phyloP scores from a whole-genome alignment of 495 filamentous ascomycete species.

The Rostrohypoxylon terebratum region DNA sequence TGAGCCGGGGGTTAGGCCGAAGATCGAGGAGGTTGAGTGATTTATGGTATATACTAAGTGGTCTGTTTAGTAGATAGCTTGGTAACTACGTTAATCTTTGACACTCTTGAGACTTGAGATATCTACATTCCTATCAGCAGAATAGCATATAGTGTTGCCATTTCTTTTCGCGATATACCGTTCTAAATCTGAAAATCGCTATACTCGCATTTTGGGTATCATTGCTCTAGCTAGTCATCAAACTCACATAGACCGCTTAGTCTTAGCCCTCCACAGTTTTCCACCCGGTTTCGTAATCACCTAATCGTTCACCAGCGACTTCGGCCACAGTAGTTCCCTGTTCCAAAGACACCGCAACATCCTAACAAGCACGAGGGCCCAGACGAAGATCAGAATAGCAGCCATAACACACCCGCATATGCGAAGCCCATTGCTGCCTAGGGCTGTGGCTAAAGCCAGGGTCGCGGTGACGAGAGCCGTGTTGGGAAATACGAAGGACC shows the following conservation, averaged over 20 bases:
- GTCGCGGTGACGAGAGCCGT: slow-evolving; percentile 81
- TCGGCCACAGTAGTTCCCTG: slow-evolving; percentile 76
- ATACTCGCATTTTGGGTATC: not conserved
- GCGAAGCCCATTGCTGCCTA: slow-evolving; percentile 69
- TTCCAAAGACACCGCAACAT: slow-evolving; percentile 76
- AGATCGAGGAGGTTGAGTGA: slow-evolving; percentile 62
- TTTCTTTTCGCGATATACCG: not conserved
- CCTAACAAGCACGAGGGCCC: slow-evolving; percentile 73
- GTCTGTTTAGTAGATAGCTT: not conserved
- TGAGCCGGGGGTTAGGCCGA: slow-evolving; percentile 45
- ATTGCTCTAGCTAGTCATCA: not conserved
- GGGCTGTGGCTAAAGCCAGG: slow-evolving; percentile 74
- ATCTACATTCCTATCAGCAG: too few relatives aligned
- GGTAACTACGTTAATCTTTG: not conserved
- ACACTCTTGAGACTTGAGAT: not conserved
- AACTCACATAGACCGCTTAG: not conserved
- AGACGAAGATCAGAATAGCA: slow-evolving; percentile 71
- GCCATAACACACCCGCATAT: slow-evolving; percentile 77
- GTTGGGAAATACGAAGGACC: slow-evolving; percentile 88
- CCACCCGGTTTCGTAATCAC: not conserved
- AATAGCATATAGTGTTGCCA: not conserved
- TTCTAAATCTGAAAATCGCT: not conserved
- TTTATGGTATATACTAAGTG: not conserved
- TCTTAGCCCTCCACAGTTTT: not conserved
- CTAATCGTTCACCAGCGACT: slow-evolving; percentile 67